Evolutionary conservation across 306 rosid genomes (phyloP).

Genomic region (Quercus bicolor): DNA sequence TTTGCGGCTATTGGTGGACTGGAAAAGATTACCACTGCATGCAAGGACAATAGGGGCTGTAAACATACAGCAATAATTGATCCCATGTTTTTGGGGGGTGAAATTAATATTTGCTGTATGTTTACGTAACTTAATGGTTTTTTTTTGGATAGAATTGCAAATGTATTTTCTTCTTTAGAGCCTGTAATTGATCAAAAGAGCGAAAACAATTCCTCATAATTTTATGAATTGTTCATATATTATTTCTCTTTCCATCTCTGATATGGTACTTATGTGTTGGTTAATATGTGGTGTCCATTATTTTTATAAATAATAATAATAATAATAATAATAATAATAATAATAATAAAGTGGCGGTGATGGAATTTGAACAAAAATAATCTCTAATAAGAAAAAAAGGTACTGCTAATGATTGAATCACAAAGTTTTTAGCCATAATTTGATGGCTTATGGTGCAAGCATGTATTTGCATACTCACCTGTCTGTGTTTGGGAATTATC

Average conservation of each 20-base stretch:
- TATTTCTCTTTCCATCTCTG: not conserved
- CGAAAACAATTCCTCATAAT: not conserved
- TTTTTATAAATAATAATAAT: too few species aligned
- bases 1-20: constrained; percentile 69
- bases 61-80: not conserved
- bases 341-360: too few species aligned
- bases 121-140: not conserved
- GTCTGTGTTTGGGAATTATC: too few species aligned
- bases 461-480: not conserved
- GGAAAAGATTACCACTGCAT: constrained; percentile 47
- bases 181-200: not conserved
- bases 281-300: too few species aligned
- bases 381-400: too few species aligned
- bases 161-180: not conserved
- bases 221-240: not conserved
- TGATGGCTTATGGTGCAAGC: not conserved
- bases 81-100: not conserved
- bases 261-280: too few species aligned
- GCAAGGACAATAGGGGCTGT: constrained; percentile 14
- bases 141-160: not conserved
- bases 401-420: too few species aligned
- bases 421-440: too few species aligned
- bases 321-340: too few species aligned
- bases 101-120: not conserved
- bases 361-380: too few species aligned